These are phyloP conservation scores for Leptographium radiaticola DNA, from an alignment of 2,329 filamentous ascomycete genomes.

Conservation along the genomic window DNA sequence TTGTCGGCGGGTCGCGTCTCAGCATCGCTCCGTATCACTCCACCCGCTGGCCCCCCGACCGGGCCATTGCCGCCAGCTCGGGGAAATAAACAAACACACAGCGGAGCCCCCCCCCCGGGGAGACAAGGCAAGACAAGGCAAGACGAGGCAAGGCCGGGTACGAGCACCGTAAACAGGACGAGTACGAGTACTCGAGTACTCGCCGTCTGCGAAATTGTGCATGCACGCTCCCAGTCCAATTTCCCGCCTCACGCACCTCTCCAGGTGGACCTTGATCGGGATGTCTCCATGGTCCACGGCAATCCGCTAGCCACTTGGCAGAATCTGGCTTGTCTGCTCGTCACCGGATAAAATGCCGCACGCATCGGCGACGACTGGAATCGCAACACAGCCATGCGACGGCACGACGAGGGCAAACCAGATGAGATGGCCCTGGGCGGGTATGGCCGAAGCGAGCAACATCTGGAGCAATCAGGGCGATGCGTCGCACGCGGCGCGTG, in stretches of 20 bases:
- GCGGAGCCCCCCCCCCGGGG: not conserved
- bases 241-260: conserved; percentile 1
- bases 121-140: too few species aligned
- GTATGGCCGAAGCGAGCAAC: too few species aligned
- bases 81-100: not conserved
- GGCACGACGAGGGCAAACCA: not conserved
- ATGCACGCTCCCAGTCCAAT: conserved; percentile 4
- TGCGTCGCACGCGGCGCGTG: too few species aligned
- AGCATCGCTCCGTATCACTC: conserved; percentile 2
- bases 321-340: conserved; percentile 3
- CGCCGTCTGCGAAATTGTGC: not conserved
- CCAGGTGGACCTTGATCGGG: conserved; percentile 3
- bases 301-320: conserved; percentile 8
- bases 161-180: not conserved
- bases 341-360: conserved; percentile 7
- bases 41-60: conserved; percentile 3
- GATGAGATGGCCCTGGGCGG: not conserved
- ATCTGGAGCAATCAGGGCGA: too few species aligned
- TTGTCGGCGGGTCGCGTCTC: not conserved
- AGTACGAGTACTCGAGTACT: too few species aligned
- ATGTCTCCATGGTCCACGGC: not conserved
- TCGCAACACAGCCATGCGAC: not conserved
- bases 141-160: not conserved
- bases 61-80: conserved; percentile 3
- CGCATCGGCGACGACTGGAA: not conserved